A percentile compares a stretch with the other conserved stretches of the same genome.
These are phyloP conservation scores for Pythium rishiriense DNA, from an alignment of 352 stramenopile species.

Conservation along the genomic window DNA sequence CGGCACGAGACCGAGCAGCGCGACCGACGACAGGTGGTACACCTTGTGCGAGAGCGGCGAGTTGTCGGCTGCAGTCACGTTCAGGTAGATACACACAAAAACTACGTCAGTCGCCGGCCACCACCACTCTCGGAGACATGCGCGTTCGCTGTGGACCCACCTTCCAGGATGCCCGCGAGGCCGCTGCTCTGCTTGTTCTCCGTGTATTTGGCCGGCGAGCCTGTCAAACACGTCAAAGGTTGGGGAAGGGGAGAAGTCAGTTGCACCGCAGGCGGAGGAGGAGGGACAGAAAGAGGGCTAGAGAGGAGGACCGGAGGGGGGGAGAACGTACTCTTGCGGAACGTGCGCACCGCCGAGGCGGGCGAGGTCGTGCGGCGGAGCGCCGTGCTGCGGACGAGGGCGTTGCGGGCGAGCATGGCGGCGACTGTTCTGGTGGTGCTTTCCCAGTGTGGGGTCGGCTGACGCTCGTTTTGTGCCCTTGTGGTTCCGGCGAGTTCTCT, in stretches of 20 bases:
- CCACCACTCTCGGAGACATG: conserved; percentile 2
- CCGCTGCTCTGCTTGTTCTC: conserved; percentile 80
- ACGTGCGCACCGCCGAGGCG: conserved; percentile 54
- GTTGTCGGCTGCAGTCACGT: conserved; percentile 65
- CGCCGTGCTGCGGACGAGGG: conserved; percentile 24
- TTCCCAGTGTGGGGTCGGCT: conserved; percentile 3
- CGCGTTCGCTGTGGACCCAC: conserved; percentile 25
- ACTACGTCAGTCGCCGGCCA: conserved; percentile 5
- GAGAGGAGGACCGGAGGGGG: neutral
- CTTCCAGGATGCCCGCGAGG: conserved; percentile 67
- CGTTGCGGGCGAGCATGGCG: conserved; percentile 25
- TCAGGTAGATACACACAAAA: neutral
- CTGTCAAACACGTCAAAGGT: conserved; percentile 39
- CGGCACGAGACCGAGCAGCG: conserved; percentile 58
- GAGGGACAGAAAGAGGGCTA: too few relatives aligned
- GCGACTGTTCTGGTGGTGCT: conserved; percentile 21
- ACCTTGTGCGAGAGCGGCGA: conserved; percentile 61
- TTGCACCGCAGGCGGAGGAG: neutral
- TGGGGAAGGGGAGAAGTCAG: too few relatives aligned
- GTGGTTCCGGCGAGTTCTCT: conserved; percentile 23
- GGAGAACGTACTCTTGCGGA: conserved; percentile 64
- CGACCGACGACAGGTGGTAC: conserved; percentile 60
- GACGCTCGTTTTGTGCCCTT: conserved; percentile 10
- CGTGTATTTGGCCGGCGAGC: conserved; percentile 60
- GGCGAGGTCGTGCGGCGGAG: conserved; percentile 28